These are phyloP conservation scores for Schizophyllum commune DNA, from an alignment of 1,284 basidiomycete genomes.

Conservation along the genomic window DNA sequence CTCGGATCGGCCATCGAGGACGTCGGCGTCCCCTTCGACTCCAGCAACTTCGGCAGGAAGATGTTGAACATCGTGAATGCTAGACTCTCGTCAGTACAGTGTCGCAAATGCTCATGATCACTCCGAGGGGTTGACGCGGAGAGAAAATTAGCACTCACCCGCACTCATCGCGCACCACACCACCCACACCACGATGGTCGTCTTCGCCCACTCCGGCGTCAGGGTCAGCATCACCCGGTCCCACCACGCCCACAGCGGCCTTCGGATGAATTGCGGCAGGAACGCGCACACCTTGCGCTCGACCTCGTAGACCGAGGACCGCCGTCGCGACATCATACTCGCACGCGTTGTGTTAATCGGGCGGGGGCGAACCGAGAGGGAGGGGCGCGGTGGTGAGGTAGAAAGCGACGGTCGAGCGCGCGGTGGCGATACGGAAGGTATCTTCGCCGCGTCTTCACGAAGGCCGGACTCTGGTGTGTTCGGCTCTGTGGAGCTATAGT, in stretches of 20 bases:
- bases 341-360: not conserved
- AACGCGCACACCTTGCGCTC: not conserved
- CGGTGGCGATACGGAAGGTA: too few species aligned
- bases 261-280: not conserved
- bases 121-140: too few species aligned
- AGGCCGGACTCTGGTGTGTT: not conserved
- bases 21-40: conserved; percentile 36
- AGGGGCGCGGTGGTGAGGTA: too few species aligned
- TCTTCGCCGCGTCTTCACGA: too few species aligned
- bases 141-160: conserved; percentile 37
- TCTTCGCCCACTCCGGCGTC: conserved; percentile 73
- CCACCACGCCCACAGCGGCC: conserved; percentile 50
- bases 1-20: conserved; percentile 53
- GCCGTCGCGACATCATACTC: not conserved
- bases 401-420: too few species aligned
- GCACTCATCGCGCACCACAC: conserved; percentile 79
- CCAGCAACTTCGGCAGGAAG: conserved; percentile 86
- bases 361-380: not conserved
- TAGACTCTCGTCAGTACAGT: conserved; percentile 18
- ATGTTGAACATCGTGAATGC: conserved; percentile 97
- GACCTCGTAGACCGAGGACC: not conserved
- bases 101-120: conserved; percentile 1
- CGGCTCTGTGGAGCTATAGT: not conserved
- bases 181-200: conserved; percentile 80
- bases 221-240: conserved; percentile 73